Base-by-base conservation (phyloP, 306 rosid species). In the Cicer yamashitae region DNA sequence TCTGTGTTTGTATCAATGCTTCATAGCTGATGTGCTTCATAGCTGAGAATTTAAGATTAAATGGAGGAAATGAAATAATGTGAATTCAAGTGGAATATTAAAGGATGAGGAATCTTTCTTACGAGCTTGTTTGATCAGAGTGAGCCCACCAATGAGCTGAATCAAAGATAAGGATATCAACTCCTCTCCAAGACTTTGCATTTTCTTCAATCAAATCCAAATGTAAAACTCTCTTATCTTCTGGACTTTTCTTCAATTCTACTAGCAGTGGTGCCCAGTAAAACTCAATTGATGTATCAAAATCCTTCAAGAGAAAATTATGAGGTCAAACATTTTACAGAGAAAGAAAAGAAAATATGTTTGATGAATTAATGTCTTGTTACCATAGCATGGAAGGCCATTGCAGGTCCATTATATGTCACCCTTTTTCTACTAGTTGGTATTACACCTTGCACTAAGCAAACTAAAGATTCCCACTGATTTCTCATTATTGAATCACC, bases 111-210 rank as follows among this genome's bases (percentile, higher is more conserved):
- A 71, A 47, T 25, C 50, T 40, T 40, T 47, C 92, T 91, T 93
- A 93, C 98, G 94, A 79, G 77, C 88, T 86, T 68, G 81, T 82
- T 82, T 85, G 47, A 67, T 82, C 88, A 54, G 90, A 89, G 77
- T 89, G 98, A 89, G 96, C 87, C 98, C 94, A 93, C 98, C 96
- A 91, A 74, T 93, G 96, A 59, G 96, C 98, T 76, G 98, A 93
- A 85, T 90, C 96, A 76, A 93, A 93, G 12, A 90, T 88, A 25
- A 93, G 96, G 60, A 93, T 25, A 76, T 93, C 93, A 78, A 84
- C 98, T 53, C 96, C 98, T 80, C 81, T 89, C 98, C 98, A 93
- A 75, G 82, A 90, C 88, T 75, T 86, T 9, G 90, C 94, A 76
- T 93, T 90, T 52, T 93, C 91, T 83, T 93, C 98, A 48, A 93